Base-by-base conservation (phyloP, 306 rosid species). In the Crataegus laevigata region DNA sequence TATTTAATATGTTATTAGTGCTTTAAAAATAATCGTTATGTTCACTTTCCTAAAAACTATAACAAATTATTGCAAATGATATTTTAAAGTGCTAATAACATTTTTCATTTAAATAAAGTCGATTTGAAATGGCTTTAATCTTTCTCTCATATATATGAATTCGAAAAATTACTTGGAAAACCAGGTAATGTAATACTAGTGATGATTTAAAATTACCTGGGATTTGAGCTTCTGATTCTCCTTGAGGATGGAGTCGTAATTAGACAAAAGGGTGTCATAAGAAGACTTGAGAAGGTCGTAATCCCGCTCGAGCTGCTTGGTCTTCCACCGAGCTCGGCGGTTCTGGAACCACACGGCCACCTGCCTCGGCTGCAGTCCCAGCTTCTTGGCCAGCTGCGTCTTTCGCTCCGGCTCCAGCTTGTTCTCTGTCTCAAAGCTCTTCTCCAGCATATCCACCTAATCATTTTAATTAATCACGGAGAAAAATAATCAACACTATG, bases 321-420 rank as follows among this genome's bases (percentile, higher is more conserved):
- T 94, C 91, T 94, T 94, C 99, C 99, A 94, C 17, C 99, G 82
- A 63, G 99, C 97, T 59, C 97, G 84, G 86, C 99, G 97, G 87
- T 94, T 94, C 85, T 94, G 99, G 75, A 92, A 94, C 99, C 99
- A 94, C 45, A 94, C 97, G 25, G 99, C 99, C 83, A 94, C 97
- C 83, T 94, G 99, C 71, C 99, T 85, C 0, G 99, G 96, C 85
- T 91, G 99, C 85, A 94, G 79, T 24, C 99, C 97, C 69, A 94
- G 93, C 83, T 89, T 90, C 93, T 91, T 90, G 50, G 99, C 97
- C 86, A 94, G 81, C 84, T 86, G 90, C 73, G 89, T 86, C 82
- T 94, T 94, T 76, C 97, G 77, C 58, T 89, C 99, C 4, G 99
- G 99, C 90, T 90, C 99, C 91, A 94, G 92, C 71, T 92, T 94